These are phyloP conservation scores for Trichoderma asperelloides DNA, from an alignment of 495 filamentous ascomycete genomes.

Conservation along the genomic window DNA sequence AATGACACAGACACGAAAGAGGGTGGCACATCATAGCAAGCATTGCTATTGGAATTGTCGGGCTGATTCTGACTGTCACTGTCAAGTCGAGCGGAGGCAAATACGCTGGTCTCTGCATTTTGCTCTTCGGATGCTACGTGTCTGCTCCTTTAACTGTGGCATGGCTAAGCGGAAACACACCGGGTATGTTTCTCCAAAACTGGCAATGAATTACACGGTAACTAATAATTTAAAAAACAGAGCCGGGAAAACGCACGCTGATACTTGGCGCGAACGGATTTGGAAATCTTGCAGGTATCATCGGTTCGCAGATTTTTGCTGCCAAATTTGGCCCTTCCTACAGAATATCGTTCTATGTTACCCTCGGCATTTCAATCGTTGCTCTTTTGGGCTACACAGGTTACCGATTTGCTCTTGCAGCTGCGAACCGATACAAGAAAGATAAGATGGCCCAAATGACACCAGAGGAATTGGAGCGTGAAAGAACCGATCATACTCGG, in stretches of 20 bases:
- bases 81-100: slow-evolving; percentile 22
- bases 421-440: slow-evolving; percentile 16
- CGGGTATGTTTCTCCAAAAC: slow-evolving; percentile 12
- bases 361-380: slow-evolving; percentile 27
- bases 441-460: slow-evolving; percentile 11
- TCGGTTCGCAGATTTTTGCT: slow-evolving; percentile 34
- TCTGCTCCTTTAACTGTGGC: slow-evolving; percentile 47
- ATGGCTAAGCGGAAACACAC: slow-evolving; percentile 48
- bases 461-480: slow-evolving; percentile 7
- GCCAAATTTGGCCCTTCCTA: slow-evolving; percentile 32
- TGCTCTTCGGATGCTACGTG: slow-evolving; percentile 46
- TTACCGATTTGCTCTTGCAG: slow-evolving; percentile 16
- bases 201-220: too few relatives aligned
- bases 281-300: slow-evolving; percentile 46
- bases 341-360: slow-evolving; percentile 31
- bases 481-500: slow-evolving; percentile 8
- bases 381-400: slow-evolving; percentile 32
- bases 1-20: slow-evolving; percentile 22
- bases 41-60: slow-evolving; percentile 35
- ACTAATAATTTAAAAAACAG: slow-evolving; percentile 15
- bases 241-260: slow-evolving; percentile 44
- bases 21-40: slow-evolving; percentile 42
- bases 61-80: slow-evolving; percentile 36
- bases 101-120: slow-evolving; percentile 45
- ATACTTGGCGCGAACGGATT: slow-evolving; percentile 49